These are phyloP conservation scores for Dendrobium huoshanense DNA, from an alignment of 106 monocot species.

Conservation along the genomic window DNA sequence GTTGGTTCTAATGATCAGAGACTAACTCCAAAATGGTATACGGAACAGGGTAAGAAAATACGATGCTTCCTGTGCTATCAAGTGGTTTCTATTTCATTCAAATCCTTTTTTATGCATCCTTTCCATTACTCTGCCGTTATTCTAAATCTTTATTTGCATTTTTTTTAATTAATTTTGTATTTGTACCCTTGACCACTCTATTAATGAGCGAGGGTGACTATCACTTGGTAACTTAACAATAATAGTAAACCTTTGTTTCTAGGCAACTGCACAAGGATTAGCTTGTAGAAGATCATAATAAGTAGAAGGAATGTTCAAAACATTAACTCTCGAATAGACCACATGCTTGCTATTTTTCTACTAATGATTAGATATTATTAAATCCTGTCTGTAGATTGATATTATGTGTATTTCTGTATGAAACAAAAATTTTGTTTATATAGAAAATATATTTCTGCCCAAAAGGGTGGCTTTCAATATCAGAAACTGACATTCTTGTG, in stretches of 20 bases:
- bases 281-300: background rate
- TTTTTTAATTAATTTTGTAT: background rate
- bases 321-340: too few species aligned
- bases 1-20: constrained; percentile 85
- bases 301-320: background rate
- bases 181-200: background rate
- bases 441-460: background rate
- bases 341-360: background rate
- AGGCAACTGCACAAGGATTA: background rate
- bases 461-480: background rate
- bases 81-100: background rate
- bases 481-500: too few species aligned
- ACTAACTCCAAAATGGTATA: constrained; percentile 86
- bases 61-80: background rate
- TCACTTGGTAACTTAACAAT: background rate
- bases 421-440: background rate
- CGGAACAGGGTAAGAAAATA: constrained; percentile 63
- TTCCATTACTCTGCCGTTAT: background rate
- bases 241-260: background rate
- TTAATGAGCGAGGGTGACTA: background rate
- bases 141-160: background rate
- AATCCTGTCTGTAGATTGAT: background rate
- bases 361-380: background rate
- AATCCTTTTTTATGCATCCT: too few species aligned
- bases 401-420: background rate